phyloP scores from a whole-genome alignment of 2,329 filamentous ascomycete species.

The Elsinoe perseae region DNA sequence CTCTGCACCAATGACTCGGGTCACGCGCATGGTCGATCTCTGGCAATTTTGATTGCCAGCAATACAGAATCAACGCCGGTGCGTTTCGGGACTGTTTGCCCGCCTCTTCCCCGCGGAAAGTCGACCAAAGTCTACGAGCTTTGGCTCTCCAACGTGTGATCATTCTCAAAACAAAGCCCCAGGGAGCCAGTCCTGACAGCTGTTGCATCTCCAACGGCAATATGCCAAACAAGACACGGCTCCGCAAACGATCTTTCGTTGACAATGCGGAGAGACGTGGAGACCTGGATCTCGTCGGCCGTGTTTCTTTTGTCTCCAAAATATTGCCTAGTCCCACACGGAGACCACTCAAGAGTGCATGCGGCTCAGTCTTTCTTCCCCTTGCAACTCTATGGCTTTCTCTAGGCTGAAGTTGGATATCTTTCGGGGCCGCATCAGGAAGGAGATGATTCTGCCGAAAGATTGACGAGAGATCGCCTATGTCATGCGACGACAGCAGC shows the following conservation, averaged over 20 bases:
- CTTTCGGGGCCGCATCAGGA: neutral
- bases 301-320: neutral
- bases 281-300: neutral
- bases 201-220: constrained; percentile 7
- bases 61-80: neutral
- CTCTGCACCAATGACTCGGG: constrained; percentile 10
- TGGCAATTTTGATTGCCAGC: neutral
- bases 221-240: constrained; percentile 12
- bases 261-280: constrained; percentile 12
- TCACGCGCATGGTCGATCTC: constrained; percentile 12
- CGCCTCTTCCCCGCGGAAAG: constrained; percentile 6
- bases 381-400: neutral
- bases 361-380: neutral
- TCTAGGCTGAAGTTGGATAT: neutral
- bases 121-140: neutral
- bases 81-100: constrained; percentile 6
- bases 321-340: no score
- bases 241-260: constrained; percentile 9
- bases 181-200: neutral
- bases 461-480: neutral
- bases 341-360: neutral
- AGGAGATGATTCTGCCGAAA: neutral
- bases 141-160: neutral
- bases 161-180: neutral
- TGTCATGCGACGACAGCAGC: neutral